Evolutionary conservation across 2,329 filamentous ascomycete genomes (phyloP).

Genomic region (Thelonectria olida): DNA sequence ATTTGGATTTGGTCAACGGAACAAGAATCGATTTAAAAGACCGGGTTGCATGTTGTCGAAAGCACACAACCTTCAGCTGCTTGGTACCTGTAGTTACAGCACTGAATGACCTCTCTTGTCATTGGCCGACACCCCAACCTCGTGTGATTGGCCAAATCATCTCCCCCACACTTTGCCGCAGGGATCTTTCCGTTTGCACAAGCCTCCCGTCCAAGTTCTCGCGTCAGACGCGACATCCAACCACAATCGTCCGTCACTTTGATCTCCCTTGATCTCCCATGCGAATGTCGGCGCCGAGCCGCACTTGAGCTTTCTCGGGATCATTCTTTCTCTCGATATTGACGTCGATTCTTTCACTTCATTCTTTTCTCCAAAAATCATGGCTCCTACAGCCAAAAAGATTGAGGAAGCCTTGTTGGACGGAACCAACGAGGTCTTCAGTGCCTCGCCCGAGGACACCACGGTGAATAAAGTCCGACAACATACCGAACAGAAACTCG

Average conservation of each 20-base stretch:
- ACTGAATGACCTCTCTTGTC: not conserved
- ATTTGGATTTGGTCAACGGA: too few relatives aligned
- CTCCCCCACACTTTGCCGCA: slow-evolving; percentile 23
- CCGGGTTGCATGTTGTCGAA: too few relatives aligned
- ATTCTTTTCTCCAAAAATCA: slow-evolving; percentile 29
- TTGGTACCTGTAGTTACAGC: not conserved
- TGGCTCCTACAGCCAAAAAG: slow-evolving; percentile 52
- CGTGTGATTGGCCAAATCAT: slow-evolving; percentile 33
- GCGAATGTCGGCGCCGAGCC: not conserved
- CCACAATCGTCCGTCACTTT: slow-evolving; percentile 1
- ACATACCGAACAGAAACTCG: slow-evolving; percentile 58
- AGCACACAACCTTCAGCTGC: not conserved
- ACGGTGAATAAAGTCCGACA: slow-evolving; percentile 68
- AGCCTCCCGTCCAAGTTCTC: slow-evolving; percentile 19
- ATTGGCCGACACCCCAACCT: not conserved
- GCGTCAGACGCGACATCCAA: slow-evolving; percentile 26
- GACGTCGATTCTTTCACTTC: not conserved
- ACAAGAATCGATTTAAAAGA: too few relatives aligned
- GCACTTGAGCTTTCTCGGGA: not conserved
- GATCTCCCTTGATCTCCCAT: not conserved
- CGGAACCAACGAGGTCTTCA: slow-evolving; percentile 58
- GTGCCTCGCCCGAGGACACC: slow-evolving; percentile 54
- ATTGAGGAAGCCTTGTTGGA: slow-evolving; percentile 58
- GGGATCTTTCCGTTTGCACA: slow-evolving; percentile 20
- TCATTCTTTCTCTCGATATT: not conserved